phyloP scores from a whole-genome alignment of 495 filamentous ascomycete genomes.

The Choiromyces venosus region DNA sequence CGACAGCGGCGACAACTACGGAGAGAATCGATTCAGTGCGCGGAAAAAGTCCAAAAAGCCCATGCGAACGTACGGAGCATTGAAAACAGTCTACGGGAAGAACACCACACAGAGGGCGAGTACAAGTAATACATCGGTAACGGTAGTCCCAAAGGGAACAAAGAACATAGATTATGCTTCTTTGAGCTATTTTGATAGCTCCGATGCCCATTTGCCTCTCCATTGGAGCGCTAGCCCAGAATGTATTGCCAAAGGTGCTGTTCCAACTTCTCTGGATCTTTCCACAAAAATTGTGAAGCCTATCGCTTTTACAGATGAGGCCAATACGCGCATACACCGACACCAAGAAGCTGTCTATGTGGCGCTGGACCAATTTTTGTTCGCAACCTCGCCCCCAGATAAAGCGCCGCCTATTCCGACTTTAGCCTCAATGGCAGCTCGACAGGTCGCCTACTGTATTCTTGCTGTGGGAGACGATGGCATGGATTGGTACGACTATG shows the following conservation, averaged over 20 bases:
- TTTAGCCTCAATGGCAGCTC: slow-evolving; percentile 20
- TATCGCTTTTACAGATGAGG: neutral
- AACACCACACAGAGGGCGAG: neutral
- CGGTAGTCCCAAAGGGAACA: neutral
- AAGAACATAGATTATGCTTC: slow-evolving; percentile 1
- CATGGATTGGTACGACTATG: slow-evolving; percentile 34
- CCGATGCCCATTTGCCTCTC: neutral
- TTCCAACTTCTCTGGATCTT: neutral
- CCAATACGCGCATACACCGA: neutral
- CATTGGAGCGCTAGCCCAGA: neutral
- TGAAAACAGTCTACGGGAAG: neutral
- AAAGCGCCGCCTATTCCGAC: neutral
- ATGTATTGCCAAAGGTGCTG: neutral
- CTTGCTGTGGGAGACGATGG: slow-evolving; percentile 37
- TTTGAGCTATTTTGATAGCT: neutral
- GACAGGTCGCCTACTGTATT: slow-evolving; percentile 38
- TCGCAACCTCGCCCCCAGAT: neutral
- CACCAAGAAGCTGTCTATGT: neutral
- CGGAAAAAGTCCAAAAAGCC: neutral
- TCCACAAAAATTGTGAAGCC: neutral
- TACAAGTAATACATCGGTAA: neutral
- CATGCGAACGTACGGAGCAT: neutral
- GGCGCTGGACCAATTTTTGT: neutral
- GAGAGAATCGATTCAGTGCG: neutral
- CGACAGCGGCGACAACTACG: neutral